Conservation (phyloP, 192 early-diverging fungal genomes). For the Dimargaris verticillata region DNA sequence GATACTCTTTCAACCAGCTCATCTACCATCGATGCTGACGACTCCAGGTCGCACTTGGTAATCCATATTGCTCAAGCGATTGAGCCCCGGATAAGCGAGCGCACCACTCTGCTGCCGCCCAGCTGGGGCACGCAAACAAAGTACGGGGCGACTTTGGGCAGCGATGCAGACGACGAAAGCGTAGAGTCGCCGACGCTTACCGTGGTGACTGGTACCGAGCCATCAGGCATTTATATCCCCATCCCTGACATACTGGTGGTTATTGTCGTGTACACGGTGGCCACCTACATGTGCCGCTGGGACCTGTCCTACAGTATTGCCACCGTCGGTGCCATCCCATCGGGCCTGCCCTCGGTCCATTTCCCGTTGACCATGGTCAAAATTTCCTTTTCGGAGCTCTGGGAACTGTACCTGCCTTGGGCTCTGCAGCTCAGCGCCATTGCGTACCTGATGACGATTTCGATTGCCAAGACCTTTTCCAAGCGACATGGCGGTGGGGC, state of each 20-base stretch:
- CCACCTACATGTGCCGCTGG: not conserved
- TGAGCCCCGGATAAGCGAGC: no score
- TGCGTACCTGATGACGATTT: constrained; percentile 3
- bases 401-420: not conserved
- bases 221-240: not conserved
- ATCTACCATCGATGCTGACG: no score
- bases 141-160: no score
- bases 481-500: not conserved
- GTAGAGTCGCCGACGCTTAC: no score
- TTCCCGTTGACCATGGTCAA: not conserved
- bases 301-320: not conserved
- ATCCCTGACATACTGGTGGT: constrained; percentile 1
- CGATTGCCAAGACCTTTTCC: constrained; percentile 1
- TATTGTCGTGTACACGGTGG: constrained; percentile 6
- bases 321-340: constrained; percentile 6
- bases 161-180: no score
- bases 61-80: no score
- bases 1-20: no score
- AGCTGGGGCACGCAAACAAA: no score
- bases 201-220: no score
- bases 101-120: no score
- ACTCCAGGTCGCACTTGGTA: no score
- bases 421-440: constrained; percentile 5
- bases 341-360: constrained; percentile 1
- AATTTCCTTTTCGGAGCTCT: not conserved